phyloP scores from a whole-genome alignment of 2,329 filamentous ascomycete genomes.

The Thermothelomyces thermophilus region DNA sequence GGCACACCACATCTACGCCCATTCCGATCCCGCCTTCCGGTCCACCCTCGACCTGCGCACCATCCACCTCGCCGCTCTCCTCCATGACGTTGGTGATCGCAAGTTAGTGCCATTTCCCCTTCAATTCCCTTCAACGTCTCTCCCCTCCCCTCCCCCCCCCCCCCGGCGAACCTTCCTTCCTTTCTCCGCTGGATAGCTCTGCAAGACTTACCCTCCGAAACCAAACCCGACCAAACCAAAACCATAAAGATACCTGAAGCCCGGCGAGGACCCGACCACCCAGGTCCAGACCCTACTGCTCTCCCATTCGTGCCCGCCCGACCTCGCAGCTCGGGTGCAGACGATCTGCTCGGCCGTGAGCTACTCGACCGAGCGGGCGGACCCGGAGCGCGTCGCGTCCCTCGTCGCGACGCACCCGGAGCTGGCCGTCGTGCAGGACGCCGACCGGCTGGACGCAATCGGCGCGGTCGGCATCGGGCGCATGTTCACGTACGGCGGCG shows the following conservation, averaged over 20 bases:
- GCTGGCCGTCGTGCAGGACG: conserved; percentile 82
- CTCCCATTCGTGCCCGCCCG: conserved; percentile 47
- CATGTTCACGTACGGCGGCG: conserved; percentile 69
- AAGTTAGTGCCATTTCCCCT: conserved; percentile 40
- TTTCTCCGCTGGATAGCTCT: neutral
- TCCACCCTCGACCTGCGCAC: conserved; percentile 42
- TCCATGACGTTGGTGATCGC: conserved; percentile 85
- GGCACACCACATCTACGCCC: conserved; percentile 56
- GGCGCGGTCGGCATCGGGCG: conserved; percentile 79
- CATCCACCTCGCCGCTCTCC: conserved; percentile 63
- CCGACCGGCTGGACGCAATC: conserved; percentile 85
- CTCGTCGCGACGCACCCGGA: conserved; percentile 65
- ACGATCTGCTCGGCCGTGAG: conserved; percentile 69
- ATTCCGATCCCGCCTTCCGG: conserved; percentile 33
- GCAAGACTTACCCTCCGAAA: neutral
- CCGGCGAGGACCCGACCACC: conserved; percentile 50
- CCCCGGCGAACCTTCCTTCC: neutral
- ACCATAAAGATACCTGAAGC: conserved; percentile 46
- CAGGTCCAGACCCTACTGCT: conserved; percentile 50
- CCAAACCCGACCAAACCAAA: neutral
- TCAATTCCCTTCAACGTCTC: neutral
- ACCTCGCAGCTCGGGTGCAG: conserved; percentile 62
- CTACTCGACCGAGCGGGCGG: conserved; percentile 65
- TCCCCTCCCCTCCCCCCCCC: neutral
- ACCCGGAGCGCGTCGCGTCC: conserved; percentile 52